phyloP scores from a whole-genome alignment of 2,329 filamentous ascomycete genomes.

The Fusarium torreyae region DNA sequence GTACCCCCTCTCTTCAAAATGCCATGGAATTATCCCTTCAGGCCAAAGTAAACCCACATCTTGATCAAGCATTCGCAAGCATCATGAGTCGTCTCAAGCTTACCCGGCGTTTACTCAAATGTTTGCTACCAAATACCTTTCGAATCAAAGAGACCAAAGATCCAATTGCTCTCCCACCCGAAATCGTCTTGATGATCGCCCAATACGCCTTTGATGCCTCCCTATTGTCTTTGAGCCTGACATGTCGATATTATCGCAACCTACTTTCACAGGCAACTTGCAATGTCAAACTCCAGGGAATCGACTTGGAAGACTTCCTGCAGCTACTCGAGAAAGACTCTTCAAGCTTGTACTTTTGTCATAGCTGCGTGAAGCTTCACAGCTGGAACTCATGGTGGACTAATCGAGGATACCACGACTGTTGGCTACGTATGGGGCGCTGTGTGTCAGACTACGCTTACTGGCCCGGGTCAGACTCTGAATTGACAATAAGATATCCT shows the following conservation, averaged over 20 bases:
- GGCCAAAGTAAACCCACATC: no score
- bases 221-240: slow-evolving; percentile 7
- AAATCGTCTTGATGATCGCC: slow-evolving; percentile 12
- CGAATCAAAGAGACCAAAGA: slow-evolving; percentile 4
- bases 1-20: background rate
- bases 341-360: slow-evolving; percentile 7
- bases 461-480: no score
- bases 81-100: background rate
- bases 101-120: background rate
- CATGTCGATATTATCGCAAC: slow-evolving; percentile 7
- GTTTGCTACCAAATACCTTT: background rate
- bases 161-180: background rate
- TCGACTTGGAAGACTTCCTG: slow-evolving; percentile 3
- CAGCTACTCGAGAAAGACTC: slow-evolving; percentile 11
- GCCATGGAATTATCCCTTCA: background rate
- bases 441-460: background rate
- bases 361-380: slow-evolving; percentile 16
- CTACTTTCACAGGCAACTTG: background rate
- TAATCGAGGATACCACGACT: background rate
- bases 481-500: background rate
- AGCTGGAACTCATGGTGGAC: background rate
- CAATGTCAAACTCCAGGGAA: background rate
- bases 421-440: no score
- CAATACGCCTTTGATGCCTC: background rate
- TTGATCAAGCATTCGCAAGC: background rate